Evolutionary conservation across 148 eudicot genomes (phyloP), one percentile per base, ranked within the genome.

Genomic region (Bassia scoparia): DNA sequence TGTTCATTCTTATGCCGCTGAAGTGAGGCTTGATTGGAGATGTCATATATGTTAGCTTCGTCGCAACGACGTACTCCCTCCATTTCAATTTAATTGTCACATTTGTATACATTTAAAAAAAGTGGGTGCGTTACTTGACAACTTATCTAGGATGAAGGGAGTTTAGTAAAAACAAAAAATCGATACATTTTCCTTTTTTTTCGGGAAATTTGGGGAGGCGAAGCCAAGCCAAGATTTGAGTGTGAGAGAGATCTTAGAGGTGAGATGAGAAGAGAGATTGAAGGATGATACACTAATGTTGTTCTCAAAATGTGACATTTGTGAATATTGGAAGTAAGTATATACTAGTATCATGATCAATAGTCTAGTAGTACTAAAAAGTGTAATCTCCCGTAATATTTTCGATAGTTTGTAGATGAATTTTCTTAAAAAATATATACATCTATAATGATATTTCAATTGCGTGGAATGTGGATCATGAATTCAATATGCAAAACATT

Each of bases 21-120:
- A 93, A 62, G 94, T 93, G 21, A 75, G 92, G 74, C 84, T 90
- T 31, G 98, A 93, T 59, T 93, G 98, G 96, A 84, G 92, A 88
- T 90, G 80, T 77, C 84, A 81, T 76, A 72, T 84, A 38, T 84
- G 84, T 79, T 88, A 49, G 67, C 12, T 41, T 41, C 46, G 6
- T 2, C 1, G 46, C 46, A 1, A 0, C 1, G 46, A 0, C 46
- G 46, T 41, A 41, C 12, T 41, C 12, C 1, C 8, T 8, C 46
- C 1, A 8, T 41, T 8, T 14, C 12, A 8, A 41, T 8, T 41
- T 7, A 41, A 14, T 41, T 41, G 46, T 41, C 46, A 41, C 46
- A 41, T 41, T 41, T 7, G 46, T 41, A 14, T n/a, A n/a, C n/a
- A 41, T 11, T 41, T 37, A 37, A 10, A 37, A 37, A 2, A 10